Evolutionary conservation across 2,329 filamentous ascomycete genomes (phyloP), one percentile per base, ranked within the genome.

Genomic region (Sporothrix curviconia): DNA sequence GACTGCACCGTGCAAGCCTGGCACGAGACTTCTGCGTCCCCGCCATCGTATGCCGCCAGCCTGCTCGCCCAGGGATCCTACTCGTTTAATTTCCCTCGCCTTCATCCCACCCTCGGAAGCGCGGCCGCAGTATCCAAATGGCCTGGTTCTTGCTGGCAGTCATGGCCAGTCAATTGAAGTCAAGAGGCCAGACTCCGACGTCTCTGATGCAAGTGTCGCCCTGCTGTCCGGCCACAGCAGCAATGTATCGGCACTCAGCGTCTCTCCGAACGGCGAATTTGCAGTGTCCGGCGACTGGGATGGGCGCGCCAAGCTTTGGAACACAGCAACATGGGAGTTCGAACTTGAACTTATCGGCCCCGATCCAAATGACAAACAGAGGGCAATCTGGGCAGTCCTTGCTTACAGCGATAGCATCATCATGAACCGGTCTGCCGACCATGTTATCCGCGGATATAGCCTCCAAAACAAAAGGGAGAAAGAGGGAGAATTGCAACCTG

Each of bases 281-380:
- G 78, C 97, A 40, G 85, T 96, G 47, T 97, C 92, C 63, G 94
- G 92, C 32, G 89, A 92, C 66, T 99, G 94, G 94, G 94, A 99
- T 71, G 83, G 83, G 30, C 87, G 91, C 62, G 92, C 90, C 28
- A 86, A 90, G 56, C 75, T 97, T 54, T 99, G 94, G 94, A 81
- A 79, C 61, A 76, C 94, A n/a, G 82, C 83, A 40, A 91, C 87
- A 63, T 96, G 92, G 89, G 90, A 95, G 67, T 82, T 82, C 9
- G 82, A 88, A 62, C 74, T 84, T 32, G 75, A 87, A 47, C 77
- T 99, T 17, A 74, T 82, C 46, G 91, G 90, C 5, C 57, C 59
- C 39, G 70, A 73, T 40, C 63, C 62, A 25, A 71, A 70, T 65
- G 62, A 64, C 59, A 64, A 64, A 42, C 61, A 62, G 7, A 51